Evolutionary conservation across 164 flowering plant genomes (phyloP), one percentile per base, ranked within the genome.

Genomic region (Chloranthus sessilifolius): DNA sequence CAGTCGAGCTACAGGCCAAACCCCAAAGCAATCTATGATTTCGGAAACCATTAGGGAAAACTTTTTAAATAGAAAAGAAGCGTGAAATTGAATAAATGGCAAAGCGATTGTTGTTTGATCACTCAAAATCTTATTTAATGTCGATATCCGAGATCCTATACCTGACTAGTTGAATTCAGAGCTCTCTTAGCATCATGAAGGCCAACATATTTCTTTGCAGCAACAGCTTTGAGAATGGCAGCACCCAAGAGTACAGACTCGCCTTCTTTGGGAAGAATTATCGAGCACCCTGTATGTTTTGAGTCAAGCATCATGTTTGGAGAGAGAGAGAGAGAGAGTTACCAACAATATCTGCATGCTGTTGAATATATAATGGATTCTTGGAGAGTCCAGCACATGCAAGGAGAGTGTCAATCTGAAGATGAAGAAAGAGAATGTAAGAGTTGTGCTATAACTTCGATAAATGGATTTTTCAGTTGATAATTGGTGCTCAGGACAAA

Each of bases 341-440:
- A 83, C 98, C 98, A 57, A 59, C 72, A 28, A 88, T 78, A 74
- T 88, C 81, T 10, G 98, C 96, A 69, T 88, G 98, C 66, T 91
- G 75, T 62, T 91, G 95, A 64, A 88, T 59, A 65, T 75, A 85
- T 59, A 91, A 45, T 0, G 71, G 55, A 53, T 91, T 91, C 70
- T 83, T 91, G 33, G 94, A 53, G 51, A 85, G 96, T 53, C 98
- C 96, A 62, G 96, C 98, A 69, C 96, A 88, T 4, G 98, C 96
- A 62, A 91, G 86, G 42, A 91, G 70, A 14, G 88, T 83, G 61
- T 85, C 77, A 68, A 91, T 78, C 98, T 90, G 80, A 31, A 58
- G 36, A 60, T 25, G 3, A 21, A 36, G 31, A 23, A 29, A 39
- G 25, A 10, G 9, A 44, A 43, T 47, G 20, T 37, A 17, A 27